phyloP scores from a whole-genome alignment of 2,329 filamentous ascomycete genomes.

The Phoma sp. region DNA sequence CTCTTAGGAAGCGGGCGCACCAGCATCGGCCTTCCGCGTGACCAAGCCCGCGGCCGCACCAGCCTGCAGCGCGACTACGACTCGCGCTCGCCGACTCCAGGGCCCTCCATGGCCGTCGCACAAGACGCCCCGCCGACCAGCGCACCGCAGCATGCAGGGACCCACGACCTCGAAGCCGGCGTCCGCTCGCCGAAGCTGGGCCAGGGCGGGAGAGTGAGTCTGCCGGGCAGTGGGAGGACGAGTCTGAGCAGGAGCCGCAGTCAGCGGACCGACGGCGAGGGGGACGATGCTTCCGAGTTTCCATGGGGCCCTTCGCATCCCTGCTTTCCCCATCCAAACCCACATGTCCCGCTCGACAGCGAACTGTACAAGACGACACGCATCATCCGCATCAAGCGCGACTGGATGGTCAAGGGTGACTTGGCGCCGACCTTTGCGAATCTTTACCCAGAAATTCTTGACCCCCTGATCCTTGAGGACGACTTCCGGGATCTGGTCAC shows the following conservation, averaged over 20 bases:
- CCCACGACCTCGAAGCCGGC: constrained; percentile 37
- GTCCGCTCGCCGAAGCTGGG: constrained; percentile 10
- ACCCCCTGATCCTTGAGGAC: constrained; percentile 82
- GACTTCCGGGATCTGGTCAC: constrained; percentile 86
- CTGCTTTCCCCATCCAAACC: constrained; percentile 92
- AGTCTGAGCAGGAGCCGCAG: constrained; percentile 38
- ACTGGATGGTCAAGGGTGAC: constrained; percentile 91
- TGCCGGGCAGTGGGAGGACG: constrained; percentile 38
- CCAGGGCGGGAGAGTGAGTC: constrained; percentile 27
- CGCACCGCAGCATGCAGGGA: constrained; percentile 21
- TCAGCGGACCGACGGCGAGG: constrained; percentile 59
- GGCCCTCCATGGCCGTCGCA: constrained; percentile 36
- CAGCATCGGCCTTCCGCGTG: constrained; percentile 60
- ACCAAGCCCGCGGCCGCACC: constrained; percentile 26
- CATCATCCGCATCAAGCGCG: constrained; percentile 88
- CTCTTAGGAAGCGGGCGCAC: constrained; percentile 52
- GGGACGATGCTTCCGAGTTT: constrained; percentile 60
- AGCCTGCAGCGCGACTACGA: constrained; percentile 31
- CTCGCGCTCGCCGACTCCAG: constrained; percentile 35
- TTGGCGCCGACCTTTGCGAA: constrained; percentile 93
- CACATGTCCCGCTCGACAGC: constrained; percentile 82
- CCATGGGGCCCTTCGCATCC: constrained; percentile 95
- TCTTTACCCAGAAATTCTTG: constrained; percentile 93
- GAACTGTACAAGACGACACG: constrained; percentile 78
- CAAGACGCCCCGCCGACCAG: constrained; percentile 23